Conservation (phyloP, 805 yeast genomes). For the Saturnispora serradocipensis region DNA sequence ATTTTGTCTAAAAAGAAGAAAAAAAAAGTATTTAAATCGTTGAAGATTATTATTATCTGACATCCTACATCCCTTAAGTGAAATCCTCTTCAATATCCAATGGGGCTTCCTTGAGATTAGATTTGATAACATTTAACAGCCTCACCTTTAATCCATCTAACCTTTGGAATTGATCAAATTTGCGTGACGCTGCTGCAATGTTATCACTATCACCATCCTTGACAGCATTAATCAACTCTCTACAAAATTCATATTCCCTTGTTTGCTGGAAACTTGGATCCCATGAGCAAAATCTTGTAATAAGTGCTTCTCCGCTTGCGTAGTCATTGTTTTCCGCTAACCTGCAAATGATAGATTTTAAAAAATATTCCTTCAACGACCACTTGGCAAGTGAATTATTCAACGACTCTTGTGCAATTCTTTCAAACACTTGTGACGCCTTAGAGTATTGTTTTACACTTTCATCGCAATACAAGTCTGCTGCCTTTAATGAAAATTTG, state of each 20-base stretch:
- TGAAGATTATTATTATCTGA: background rate
- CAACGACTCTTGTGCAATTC: slow-evolving; percentile 65
- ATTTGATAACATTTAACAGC: slow-evolving; percentile 74
- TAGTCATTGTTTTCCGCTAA: slow-evolving; percentile 70
- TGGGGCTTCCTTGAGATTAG: slow-evolving; percentile 23
- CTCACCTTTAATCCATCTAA: slow-evolving; percentile 89
- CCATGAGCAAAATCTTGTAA: slow-evolving; percentile 54
- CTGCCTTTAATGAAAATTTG: slow-evolving; percentile 82
- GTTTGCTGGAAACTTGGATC: slow-evolving; percentile 71
- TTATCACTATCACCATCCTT: slow-evolving; percentile 71
- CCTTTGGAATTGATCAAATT: slow-evolving; percentile 79
- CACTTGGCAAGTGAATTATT: slow-evolving; percentile 74
- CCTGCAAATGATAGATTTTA: slow-evolving; percentile 74
- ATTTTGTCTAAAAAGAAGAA: background rate
- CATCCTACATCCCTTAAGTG: slow-evolving; percentile 15
- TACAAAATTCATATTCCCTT: slow-evolving; percentile 63
- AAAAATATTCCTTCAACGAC: slow-evolving; percentile 87
- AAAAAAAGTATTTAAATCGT: background rate
- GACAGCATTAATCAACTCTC: slow-evolving; percentile 62
- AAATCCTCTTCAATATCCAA: slow-evolving; percentile 29
- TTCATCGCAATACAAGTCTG: slow-evolving; percentile 72
- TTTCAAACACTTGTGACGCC: slow-evolving; percentile 72
- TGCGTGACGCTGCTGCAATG: slow-evolving; percentile 65
- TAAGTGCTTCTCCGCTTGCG: slow-evolving; percentile 73
- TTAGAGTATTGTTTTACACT: slow-evolving; percentile 53